Evolutionary conservation across 164 flowering plant species (phyloP), one percentile per base, ranked within the genome.

Genomic region (Paratinospora sagittata): DNA sequence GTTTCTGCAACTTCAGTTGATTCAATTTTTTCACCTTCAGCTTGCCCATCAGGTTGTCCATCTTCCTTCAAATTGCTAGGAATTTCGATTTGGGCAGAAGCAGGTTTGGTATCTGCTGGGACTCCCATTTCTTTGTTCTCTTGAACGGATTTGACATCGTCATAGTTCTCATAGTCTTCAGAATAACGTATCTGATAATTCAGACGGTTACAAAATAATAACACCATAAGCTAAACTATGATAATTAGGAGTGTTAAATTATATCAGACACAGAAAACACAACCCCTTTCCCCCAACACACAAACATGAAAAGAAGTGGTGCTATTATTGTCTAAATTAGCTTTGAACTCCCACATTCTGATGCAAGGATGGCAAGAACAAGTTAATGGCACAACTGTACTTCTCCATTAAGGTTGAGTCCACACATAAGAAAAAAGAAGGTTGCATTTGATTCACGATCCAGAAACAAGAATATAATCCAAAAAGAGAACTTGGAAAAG

Each of bases 131-230:
- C 21, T 21, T 62, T 23, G 9, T 52, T 74, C 34, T 11, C 69
- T 66, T 13, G 68, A 55, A 30, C 47, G 12, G 72, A 52, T 72
- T 78, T 82, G 34, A 55, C 64, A 10, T 84, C 86, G 14, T 78
- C 85, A 26, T 84, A 84, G 73, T 27, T 77, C 43, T 89, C 89
- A 62, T 84, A 84, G 57, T 87, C 92, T 43, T 87, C 94, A 33
- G 75, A 79, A 14, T 89, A 81, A 36, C 37, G 75, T 68, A 89
- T 71, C 96, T 93, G 84, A 68, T 23, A 69, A 62, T 33, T 39
- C 27, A 37, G 73, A 67, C 9, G 68, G 33, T 63, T 65, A 34
- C 24, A 41, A 36, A n/a, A 27, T 13, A 34, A 6, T 34, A 26
- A 37, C 63, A 37, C 27, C 64, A 63, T 63, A 8, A 66, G 47